Conservation (phyloP, 345 rosid genomes). For the Brassica rapa region DNA sequence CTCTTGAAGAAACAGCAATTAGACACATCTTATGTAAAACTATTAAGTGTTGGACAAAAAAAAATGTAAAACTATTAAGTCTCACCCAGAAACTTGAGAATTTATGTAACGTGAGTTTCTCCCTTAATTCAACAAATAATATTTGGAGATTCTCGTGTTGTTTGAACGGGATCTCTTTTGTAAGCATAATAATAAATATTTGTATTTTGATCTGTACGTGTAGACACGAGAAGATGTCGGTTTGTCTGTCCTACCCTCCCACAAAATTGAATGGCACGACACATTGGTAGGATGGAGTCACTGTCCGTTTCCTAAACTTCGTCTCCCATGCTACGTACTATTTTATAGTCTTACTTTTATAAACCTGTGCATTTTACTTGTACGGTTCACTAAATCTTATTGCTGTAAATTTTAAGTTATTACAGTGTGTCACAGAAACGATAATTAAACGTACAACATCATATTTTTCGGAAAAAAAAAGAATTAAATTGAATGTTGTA, state of each 20-base stretch:
- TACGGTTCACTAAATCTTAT: neutral
- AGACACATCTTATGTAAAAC: too few relatives aligned
- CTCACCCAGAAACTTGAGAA: neutral
- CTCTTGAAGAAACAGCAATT: too few relatives aligned
- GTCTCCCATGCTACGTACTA: neutral
- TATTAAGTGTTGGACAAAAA: too few relatives aligned
- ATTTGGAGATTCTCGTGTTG: neutral
- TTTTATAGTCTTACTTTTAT: slow-evolving; percentile 5
- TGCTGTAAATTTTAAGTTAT: neutral
- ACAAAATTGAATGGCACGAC: slow-evolving; percentile 29
- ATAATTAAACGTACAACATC: too few relatives aligned
- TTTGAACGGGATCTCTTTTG: neutral
- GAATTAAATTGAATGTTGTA: too few relatives aligned
- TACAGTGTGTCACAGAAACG: too few relatives aligned
- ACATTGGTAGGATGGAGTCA: slow-evolving; percentile 17
- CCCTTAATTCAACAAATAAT: neutral
- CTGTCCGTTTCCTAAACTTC: slow-evolving; percentile 20
- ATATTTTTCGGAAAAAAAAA: too few relatives aligned
- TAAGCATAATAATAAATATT: too few relatives aligned
- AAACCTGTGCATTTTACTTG: neutral
- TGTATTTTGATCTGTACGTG: neutral
- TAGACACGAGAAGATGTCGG: slow-evolving; percentile 21
- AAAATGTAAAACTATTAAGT: too few relatives aligned
- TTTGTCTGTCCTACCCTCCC: slow-evolving; percentile 2
- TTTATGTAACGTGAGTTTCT: neutral